Evolutionary conservation across 495 filamentous ascomycete genomes (phyloP).

Genomic region (Jackrogersella minutella): DNA sequence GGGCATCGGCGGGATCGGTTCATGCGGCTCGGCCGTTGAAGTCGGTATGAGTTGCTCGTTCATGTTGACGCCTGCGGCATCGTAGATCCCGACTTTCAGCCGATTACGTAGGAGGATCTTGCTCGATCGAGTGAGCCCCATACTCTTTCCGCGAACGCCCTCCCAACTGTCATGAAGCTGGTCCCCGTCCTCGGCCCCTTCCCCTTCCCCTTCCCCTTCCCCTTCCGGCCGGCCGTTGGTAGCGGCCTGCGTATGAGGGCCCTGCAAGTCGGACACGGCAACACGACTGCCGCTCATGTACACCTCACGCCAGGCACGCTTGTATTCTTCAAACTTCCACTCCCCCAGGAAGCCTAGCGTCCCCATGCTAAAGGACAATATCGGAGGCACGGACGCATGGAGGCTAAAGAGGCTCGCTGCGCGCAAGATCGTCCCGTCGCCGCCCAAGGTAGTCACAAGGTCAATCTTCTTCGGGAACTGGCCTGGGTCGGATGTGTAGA

Average conservation of each 20-base stretch:
- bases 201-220: no score
- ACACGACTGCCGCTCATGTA: conserved; percentile 87
- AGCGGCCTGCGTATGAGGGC: conserved; percentile 54
- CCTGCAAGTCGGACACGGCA: conserved; percentile 51
- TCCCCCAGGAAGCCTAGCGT: conserved; percentile 94
- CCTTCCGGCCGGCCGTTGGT: conserved; percentile 33
- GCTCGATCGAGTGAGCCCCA: conserved; percentile 76
- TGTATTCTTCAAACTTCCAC: conserved; percentile 93
- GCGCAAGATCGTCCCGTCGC: conserved; percentile 93
- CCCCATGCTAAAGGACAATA: conserved; percentile 97
- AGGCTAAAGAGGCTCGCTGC: conserved; percentile 90
- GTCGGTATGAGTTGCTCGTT: conserved; percentile 56
- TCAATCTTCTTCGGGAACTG: conserved; percentile 75
- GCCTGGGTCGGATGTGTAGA: conserved; percentile 68
- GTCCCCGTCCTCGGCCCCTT: conserved; percentile 26
- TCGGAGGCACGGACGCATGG: conserved; percentile 81
- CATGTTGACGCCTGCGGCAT: conserved; percentile 64
- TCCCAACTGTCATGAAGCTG: conserved; percentile 61
- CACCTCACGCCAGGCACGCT: conserved; percentile 87
- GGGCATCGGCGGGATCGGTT: conserved; percentile 41
- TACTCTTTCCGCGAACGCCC: conserved; percentile 76
- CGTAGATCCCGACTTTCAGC: conserved; percentile 81
- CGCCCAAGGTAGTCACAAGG: conserved; percentile 85
- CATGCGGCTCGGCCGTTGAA: conserved; percentile 52
- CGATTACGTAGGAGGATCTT: conserved; percentile 87